Base-by-base conservation (phyloP, 805 yeast species). In the Cyberlindnera maritima region DNA sequence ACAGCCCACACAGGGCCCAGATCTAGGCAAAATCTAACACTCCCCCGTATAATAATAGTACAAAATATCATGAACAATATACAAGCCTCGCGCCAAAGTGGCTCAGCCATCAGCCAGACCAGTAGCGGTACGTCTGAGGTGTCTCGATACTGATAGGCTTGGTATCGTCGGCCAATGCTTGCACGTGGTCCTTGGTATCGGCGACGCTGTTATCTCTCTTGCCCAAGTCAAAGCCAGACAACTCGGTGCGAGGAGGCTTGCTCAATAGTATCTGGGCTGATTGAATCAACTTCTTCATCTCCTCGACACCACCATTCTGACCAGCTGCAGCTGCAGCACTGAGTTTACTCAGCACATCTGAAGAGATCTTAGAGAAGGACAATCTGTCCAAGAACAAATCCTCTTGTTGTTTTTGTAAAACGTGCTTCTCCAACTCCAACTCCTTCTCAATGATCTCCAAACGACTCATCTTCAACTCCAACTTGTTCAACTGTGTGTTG, bases 321-420 rank as follows among this genome's bases (percentile, higher is more conserved):
- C 42, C 48, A 12, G 40, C 38, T 2, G 21, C 36, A 17, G 36
- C 34, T 6, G 65, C 62, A 12, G 64, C 64, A 2, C 49, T 66
- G 7, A 72, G 64, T 56, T 78, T 83, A 34, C 70, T 61, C 38
- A 80, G 66, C 4, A 84, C 70, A 2, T 69, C 57, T 17, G 74
- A 67, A 1, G 88, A 77, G 15, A 80, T 72, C 58, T 80, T 82
- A 36, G 84, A 74, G 53, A 86, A 72, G n/a, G 86, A 74, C 31
- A 87, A 61, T 47, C 89, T 69, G 55, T 85, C 89, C 40, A 83
- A 62, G 53, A 84, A 77, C 7, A 83, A 60, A 52, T 83, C 88
- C 55, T 82, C 85, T 57, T 84, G 87, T 58, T 81, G 83, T 49
- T 74, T 76, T 26, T 77, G 75, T 39, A 85, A 59, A 29, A 74